Percentiles rank a stretch among this genome's conserved stretches.
Conservation (phyloP, 768 basidiomycete genomes). For the Termitomyces sp. region DNA sequence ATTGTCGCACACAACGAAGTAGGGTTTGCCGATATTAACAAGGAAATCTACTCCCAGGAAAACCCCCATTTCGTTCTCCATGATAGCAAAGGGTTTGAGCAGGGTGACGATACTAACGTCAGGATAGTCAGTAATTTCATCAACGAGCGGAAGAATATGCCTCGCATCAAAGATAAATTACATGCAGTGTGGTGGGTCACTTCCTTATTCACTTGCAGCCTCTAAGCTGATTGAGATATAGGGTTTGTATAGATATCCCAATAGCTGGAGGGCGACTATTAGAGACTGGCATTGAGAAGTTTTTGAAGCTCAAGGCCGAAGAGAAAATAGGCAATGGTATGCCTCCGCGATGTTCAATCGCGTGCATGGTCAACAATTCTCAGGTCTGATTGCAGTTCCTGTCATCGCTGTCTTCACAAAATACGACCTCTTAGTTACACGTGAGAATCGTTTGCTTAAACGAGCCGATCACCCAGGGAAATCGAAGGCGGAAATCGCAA, state of each 20-base stretch:
- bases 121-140: conserved; percentile 20
- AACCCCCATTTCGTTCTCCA: conserved; percentile 25
- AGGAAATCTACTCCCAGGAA: conserved; percentile 18
- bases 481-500: not conserved
- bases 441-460: conserved; percentile 1
- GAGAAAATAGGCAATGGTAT: conserved; percentile 14
- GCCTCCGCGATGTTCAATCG: not conserved
- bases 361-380: not conserved
- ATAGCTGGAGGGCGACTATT: conserved; percentile 16
- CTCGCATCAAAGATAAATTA: conserved; percentile 18
- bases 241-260: conserved; percentile 26
- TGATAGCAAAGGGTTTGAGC: conserved; percentile 24
- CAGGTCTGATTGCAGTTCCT: conserved; percentile 16
- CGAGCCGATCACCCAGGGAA: not conserved
- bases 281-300: conserved; percentile 20
- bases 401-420: conserved; percentile 28
- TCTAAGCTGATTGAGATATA: conserved; percentile 1
- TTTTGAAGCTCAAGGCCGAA: conserved; percentile 14
- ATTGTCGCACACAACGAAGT: conserved; percentile 14
- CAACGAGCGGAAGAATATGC: conserved; percentile 8
- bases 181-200: conserved; percentile 23
- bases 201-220: not conserved
- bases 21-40: conserved; percentile 21
- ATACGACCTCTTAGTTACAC: conserved; percentile 20
- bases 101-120: conserved; percentile 19